phyloP scores from a whole-genome alignment of 2,329 filamentous ascomycete genomes.

The Cyclaneusma minus region DNA sequence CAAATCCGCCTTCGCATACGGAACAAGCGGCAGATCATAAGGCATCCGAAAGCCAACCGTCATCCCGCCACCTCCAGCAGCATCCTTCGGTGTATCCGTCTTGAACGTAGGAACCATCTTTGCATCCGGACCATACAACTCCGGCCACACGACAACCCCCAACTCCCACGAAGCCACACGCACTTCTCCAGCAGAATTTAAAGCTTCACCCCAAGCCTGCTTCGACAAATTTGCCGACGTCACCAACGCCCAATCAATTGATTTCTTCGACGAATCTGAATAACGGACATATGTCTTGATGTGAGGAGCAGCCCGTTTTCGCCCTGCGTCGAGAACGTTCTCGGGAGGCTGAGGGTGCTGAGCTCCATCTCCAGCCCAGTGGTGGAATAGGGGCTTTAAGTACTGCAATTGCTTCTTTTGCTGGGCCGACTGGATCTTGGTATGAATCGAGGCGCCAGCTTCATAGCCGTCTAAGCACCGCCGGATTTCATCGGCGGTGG shows the following conservation, averaged over 20 bases:
- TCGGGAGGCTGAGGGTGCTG: constrained; percentile 6
- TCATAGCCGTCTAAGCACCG: constrained; percentile 61
- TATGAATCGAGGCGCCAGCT: constrained; percentile 70
- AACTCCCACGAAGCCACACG: constrained; percentile 71
- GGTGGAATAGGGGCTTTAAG: constrained; percentile 52
- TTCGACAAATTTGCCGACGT: constrained; percentile 88
- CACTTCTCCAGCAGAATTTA: constrained; percentile 39
- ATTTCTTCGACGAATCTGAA: constrained; percentile 18
- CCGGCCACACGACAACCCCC: constrained; percentile 73
- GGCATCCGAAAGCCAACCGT: constrained; percentile 62
- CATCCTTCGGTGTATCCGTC: constrained; percentile 34
- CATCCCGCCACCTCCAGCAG: constrained; percentile 12
- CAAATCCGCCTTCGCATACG: constrained; percentile 44
- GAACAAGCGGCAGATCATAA: constrained; percentile 62
- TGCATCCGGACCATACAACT: constrained; percentile 26
- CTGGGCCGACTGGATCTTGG: constrained; percentile 52
- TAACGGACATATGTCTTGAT: constrained; percentile 80
- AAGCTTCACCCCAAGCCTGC: constrained; percentile 69
- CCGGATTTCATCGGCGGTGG: constrained; percentile 65
- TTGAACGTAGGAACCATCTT: constrained; percentile 57
- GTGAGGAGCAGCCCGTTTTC: constrained; percentile 63
- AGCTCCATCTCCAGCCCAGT: constrained; percentile 53
- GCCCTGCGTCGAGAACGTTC: constrained; percentile 32
- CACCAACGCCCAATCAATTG: constrained; percentile 70
- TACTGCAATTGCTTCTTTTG: constrained; percentile 64